Base-by-base conservation (phyloP, 2,329 filamentous ascomycete species). In the Botrytis deweyae region DNA sequence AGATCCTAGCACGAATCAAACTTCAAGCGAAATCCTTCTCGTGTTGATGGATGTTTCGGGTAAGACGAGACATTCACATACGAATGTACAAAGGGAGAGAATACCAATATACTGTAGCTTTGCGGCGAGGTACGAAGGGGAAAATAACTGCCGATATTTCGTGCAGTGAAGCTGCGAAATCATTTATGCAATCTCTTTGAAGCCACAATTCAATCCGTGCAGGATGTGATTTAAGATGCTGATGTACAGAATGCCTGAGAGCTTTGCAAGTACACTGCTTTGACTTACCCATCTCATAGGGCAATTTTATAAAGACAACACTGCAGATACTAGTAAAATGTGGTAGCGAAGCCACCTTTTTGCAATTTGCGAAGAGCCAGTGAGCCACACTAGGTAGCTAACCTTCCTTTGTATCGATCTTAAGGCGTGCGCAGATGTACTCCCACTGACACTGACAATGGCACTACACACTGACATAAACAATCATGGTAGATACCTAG, bases 201-300 rank as follows among this genome's bases (percentile, higher is more conserved):
- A 55, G 65, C n/a, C 52, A 36, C 9, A 22, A 22, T 20, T 68
- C 52, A 36, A 68, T 55, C 38, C 25, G 52, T 68, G 65, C 12
- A 40, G 33, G 65, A 63, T 68, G 25, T 55, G 46, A 55, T 55
- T 42, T 68, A 40, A 55, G 36, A 68, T 68, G 38, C 38, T 20
- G 46, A 69, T 69, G 49, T 69, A 58, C 18, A 58, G 49, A 58
- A 69, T 69, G 49, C 44, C 66, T 69, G 49, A 69, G 66, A 69
- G 66, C 49, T 25, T 29, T 22, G 46, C 46, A 40, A 40, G 46
- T 44, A 46, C 40, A 33, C 62, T 65, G 40, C 40, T 42, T 59
- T 58, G 66, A 42, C 38, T 25, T 36, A 38, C 29, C 14, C n/a
- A 42, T 36, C n/a, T 25, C 36, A 20, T 44, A 38, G 40, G 62